These are phyloP conservation scores for Terfezia boudieri DNA, from an alignment of 495 filamentous ascomycete species.

Conservation along the genomic window DNA sequence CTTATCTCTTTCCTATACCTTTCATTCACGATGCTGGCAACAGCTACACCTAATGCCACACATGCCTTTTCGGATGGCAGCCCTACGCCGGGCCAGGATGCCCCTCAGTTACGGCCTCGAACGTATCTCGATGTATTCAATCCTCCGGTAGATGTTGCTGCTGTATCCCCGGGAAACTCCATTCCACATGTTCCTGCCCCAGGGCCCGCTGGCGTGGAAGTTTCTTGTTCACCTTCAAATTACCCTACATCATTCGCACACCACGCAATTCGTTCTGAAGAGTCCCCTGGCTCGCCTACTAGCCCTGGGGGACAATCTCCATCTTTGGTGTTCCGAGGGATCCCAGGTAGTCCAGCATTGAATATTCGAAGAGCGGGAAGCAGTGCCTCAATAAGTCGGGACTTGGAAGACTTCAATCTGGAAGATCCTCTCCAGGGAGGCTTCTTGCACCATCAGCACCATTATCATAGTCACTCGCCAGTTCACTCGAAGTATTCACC, in stretches of 20 bases:
- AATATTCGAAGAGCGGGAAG: neutral
- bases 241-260: neutral
- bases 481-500: neutral
- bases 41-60: neutral
- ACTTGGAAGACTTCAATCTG: neutral
- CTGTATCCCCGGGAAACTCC: neutral
- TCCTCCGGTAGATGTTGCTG: neutral
- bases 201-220: neutral
- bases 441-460: neutral
- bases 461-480: neutral
- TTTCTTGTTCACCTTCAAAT: neutral
- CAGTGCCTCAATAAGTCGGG: neutral
- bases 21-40: neutral
- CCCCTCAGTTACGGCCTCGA: neutral
- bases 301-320: neutral
- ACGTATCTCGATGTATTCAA: neutral
- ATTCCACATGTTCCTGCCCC: neutral
- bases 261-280: neutral
- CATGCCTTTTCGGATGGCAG: neutral
- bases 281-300: neutral
- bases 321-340: neutral
- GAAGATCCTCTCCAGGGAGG: neutral
- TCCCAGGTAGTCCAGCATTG: neutral
- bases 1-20: no score
- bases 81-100: neutral